Conservation (phyloP, 1,284 basidiomycete genomes). For the Volvariella surrecta region DNA sequence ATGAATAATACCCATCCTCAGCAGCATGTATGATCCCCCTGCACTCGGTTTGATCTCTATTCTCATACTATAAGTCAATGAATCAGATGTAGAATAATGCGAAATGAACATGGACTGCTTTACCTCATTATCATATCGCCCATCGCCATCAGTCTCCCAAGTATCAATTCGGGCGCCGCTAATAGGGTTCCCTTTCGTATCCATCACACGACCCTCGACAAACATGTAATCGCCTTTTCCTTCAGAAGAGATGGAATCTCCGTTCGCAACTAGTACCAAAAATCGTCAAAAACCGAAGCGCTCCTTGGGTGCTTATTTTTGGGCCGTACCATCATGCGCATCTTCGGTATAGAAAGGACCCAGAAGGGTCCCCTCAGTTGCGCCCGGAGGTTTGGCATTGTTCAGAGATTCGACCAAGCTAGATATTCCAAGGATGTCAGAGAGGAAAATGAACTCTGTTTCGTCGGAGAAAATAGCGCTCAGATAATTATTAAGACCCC, state of each 20-base stretch:
- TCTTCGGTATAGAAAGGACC: conserved; percentile 85
- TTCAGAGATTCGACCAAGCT: conserved; percentile 73
- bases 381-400: conserved; percentile 57
- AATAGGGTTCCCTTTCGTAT: conserved; percentile 63
- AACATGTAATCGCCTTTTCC: conserved; percentile 80
- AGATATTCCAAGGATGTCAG: conserved; percentile 73
- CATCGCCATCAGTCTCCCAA: conserved; percentile 79
- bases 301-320: not conserved
- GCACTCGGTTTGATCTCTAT: conserved; percentile 62
- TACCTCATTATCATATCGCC: conserved; percentile 47
- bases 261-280: conserved; percentile 37
- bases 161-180: conserved; percentile 66
- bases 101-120: not conserved
- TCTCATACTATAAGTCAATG: conserved; percentile 38
- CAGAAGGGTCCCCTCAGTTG: conserved; percentile 71
- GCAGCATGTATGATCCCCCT: conserved; percentile 61
- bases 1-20: conserved; percentile 61
- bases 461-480: not conserved
- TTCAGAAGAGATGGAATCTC: conserved; percentile 68
- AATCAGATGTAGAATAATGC: not conserved
- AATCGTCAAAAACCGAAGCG: too few species aligned
- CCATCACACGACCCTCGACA: conserved; percentile 63
- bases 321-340: conserved; percentile 54
- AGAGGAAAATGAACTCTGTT: conserved; percentile 82
- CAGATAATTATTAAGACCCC: too few species aligned